Evolutionary conservation across 2,329 filamentous ascomycete species (phyloP).

Genomic region (Cercospora sojina): DNA sequence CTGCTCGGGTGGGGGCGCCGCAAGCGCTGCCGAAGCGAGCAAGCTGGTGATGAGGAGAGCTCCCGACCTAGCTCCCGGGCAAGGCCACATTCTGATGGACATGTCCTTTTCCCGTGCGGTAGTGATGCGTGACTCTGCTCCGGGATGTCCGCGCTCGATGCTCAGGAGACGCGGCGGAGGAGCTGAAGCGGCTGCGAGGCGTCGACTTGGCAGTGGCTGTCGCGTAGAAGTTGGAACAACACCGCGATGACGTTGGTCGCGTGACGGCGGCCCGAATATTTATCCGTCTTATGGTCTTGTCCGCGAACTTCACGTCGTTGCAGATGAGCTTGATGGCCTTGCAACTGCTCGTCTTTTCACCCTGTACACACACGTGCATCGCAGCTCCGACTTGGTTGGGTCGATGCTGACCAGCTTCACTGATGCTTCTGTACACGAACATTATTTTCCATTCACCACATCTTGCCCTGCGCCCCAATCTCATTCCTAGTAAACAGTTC

Average conservation of each 20-base stretch:
- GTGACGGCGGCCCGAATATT: not conserved
- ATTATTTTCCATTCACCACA: not conserved
- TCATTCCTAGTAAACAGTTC: constrained; percentile 23
- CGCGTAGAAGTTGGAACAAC: not conserved
- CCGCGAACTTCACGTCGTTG: not conserved
- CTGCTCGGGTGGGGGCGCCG: constrained; percentile 14
- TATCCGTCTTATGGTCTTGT: not conserved
- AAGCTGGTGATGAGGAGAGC: constrained; percentile 3
- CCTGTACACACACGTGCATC: not conserved
- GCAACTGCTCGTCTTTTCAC: not conserved
- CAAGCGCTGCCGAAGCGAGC: constrained; percentile 9
- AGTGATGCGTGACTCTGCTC: not conserved
- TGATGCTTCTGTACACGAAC: not conserved
- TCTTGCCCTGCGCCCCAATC: not conserved
- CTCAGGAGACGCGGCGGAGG: not conserved
- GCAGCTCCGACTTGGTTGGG: not conserved
- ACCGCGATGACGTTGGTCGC: not conserved
- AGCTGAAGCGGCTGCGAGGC: not conserved
- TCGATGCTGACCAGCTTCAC: not conserved
- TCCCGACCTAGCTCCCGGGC: not conserved
- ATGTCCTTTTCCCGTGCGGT: not conserved
- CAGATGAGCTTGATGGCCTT: not conserved
- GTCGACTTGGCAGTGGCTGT: constrained; percentile 4
- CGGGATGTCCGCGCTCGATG: not conserved
- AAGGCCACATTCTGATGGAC: constrained; percentile 1